Evolutionary conservation across 106 monocot species (phyloP).

Genomic region (Hemerocallis citrina): DNA sequence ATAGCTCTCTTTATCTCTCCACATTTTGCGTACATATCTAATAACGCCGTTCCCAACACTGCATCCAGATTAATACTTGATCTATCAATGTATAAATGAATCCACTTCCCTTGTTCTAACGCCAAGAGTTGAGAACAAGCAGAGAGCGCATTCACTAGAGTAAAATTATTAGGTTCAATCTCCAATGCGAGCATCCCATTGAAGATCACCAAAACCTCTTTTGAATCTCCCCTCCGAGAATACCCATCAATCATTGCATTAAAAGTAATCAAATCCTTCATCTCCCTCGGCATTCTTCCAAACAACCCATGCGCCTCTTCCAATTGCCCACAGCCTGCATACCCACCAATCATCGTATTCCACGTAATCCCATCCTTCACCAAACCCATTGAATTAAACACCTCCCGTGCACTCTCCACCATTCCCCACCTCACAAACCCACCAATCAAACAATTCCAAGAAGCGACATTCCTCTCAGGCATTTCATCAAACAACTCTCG

Average conservation of each 20-base stretch:
- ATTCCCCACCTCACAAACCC: slow-evolving; percentile 5
- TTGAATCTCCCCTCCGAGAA: background rate
- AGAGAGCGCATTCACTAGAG: background rate
- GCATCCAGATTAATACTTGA: background rate
- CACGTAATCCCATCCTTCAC: slow-evolving; percentile 15
- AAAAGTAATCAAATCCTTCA: slow-evolving; percentile 5
- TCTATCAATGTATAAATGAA: slow-evolving; percentile 4
- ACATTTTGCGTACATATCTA: slow-evolving; percentile 14
- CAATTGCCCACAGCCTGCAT: background rate
- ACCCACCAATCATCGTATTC: slow-evolving; percentile 11
- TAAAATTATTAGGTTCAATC: slow-evolving; percentile 4
- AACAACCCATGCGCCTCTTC: slow-evolving; percentile 4
- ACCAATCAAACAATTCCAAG: slow-evolving; percentile 19
- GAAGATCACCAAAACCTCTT: background rate
- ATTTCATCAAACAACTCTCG: slow-evolving; percentile 2
- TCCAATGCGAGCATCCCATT: slow-evolving; percentile 1
- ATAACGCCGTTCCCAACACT: slow-evolving; percentile 4
- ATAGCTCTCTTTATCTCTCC: no score
- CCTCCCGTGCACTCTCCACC: slow-evolving; percentile 5
- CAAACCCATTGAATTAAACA: background rate
- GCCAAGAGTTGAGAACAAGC: slow-evolving; percentile 5
- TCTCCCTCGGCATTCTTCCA: background rate
- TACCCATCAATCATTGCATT: slow-evolving; percentile 6
- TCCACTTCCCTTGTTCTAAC: slow-evolving; percentile 12
- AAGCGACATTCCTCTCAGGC: slow-evolving; percentile 13